Base-by-base conservation (phyloP, 306 rosid species). In the Echinosophora koreensis region DNA sequence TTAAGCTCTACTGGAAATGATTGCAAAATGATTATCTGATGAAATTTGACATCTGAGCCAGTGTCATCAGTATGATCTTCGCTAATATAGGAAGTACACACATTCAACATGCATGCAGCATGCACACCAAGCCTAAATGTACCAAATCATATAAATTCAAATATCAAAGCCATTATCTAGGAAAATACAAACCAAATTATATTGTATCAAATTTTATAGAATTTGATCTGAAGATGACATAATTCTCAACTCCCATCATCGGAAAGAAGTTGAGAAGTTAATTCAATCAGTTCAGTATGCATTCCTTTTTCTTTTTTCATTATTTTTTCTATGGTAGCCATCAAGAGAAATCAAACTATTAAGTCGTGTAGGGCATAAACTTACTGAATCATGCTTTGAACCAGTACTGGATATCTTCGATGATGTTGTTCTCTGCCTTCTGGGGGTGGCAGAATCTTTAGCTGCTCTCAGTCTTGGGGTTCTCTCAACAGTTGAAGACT, bases 301-400 rank as follows among this genome's bases (percentile, higher is more conserved):
- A 7, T 34, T 11, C 50, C 6, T 27, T 28, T 27, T 70, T 5
- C 7, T 3, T 5, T 37, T 51, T 38, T 52, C 50, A 8, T 11
- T n/a, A 9, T 47, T 4, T 30, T 17, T 61, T 5, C 22, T 6
- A 13, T 64, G 42, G n/a, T 4, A 74, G 35, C 18, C 55, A 75
- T 16, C 44, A 8, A 67, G 34, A 62, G 32, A 84, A 69, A 56
- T 49, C 71, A 41, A 75, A 63, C 54, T 28, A 58, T 18, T 18
- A 42, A 55, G 70, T 18, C 27, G 1, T 22, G 50, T 14, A 62
- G 61, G 60, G 62, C 50, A 55, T 55, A 30, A 56, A 68, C 96
- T 87, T 84, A 90, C 98, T 30, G 85, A 73, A 77, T 83, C 89
- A 76, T 78, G 83, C n/a, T 84, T 89, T 69, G 86, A 69, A 82